Conservation (phyloP, 352 stramenopile species). For the Phytophthora agathidicida region DNA sequence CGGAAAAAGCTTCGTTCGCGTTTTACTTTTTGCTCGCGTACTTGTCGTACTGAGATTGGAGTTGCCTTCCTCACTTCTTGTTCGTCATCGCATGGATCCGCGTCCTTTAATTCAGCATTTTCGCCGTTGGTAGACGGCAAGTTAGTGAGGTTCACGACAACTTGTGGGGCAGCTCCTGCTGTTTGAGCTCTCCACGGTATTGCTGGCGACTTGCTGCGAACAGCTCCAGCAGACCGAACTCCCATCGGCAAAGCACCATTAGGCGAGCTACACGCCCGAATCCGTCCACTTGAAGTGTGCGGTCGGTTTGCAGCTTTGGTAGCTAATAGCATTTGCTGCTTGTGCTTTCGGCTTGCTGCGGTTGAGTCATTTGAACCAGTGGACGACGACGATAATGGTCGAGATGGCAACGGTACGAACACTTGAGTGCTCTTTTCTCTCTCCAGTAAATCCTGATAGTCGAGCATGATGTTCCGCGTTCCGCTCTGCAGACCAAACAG, state of each 20-base stretch:
- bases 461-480: conserved; percentile 67
- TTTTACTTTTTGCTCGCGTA: background rate
- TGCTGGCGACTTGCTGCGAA: conserved; percentile 19
- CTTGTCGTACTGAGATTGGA: background rate
- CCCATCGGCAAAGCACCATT: conserved; percentile 5
- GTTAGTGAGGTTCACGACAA: background rate
- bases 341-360: conserved; percentile 46
- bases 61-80: conserved; percentile 16
- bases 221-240: conserved; percentile 19
- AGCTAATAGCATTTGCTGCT: conserved; percentile 48
- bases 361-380: conserved; percentile 17
- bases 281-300: conserved; percentile 27
- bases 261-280: conserved; percentile 8
- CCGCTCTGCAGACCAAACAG: conserved; percentile 46
- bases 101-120: conserved; percentile 5
- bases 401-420: conserved; percentile 25
- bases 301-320: conserved; percentile 24
- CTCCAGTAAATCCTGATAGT: conserved; percentile 67
- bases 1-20: conserved; percentile 15
- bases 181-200: conserved; percentile 38
- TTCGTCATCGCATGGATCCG: background rate
- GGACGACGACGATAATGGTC: conserved; percentile 41
- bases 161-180: conserved; percentile 21
- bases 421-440: conserved; percentile 40
- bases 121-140: background rate